phyloP scores from a whole-genome alignment of 228 moss, liverwort and hornwort genomes.

The Sphagnum fallax region DNA sequence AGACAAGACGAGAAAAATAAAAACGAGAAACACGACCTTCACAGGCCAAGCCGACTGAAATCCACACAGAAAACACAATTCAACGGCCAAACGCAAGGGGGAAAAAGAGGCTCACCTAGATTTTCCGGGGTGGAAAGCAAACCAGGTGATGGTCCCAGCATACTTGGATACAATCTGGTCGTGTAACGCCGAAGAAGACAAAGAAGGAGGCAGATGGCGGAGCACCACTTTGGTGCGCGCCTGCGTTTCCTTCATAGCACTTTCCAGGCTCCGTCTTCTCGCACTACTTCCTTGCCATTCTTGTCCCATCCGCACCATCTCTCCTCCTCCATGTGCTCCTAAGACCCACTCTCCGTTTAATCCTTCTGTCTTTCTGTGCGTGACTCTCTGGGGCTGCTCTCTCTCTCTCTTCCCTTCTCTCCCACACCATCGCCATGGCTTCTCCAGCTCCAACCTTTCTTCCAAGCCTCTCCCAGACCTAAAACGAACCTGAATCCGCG shows the following conservation, averaged over 20 bases:
- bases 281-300: slow-evolving; percentile 61
- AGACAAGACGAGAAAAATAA: no score
- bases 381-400: no score
- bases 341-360: slow-evolving; percentile 23
- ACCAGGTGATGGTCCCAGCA: slow-evolving; percentile 54
- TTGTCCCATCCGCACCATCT: slow-evolving; percentile 63
- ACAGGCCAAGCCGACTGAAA: no score
- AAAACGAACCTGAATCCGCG: no score
- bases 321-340: slow-evolving; percentile 45
- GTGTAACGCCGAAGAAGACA: slow-evolving; percentile 44
- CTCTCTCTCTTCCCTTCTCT: background rate
- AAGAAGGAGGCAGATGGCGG: slow-evolving; percentile 82
- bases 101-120: slow-evolving; percentile 24
- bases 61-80: background rate
- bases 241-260: slow-evolving; percentile 78
- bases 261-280: slow-evolving; percentile 74
- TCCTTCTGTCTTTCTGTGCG: slow-evolving; percentile 5
- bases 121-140: slow-evolving; percentile 72
- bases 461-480: background rate
- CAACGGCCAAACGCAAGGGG: background rate
- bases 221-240: slow-evolving; percentile 95
- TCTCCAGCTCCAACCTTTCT: background rate
- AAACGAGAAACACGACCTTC: no score
- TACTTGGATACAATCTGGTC: slow-evolving; percentile 75
- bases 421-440: background rate